phyloP scores from a whole-genome alignment of 768 basidiomycete genomes.

The Hemileccinum impolitum region DNA sequence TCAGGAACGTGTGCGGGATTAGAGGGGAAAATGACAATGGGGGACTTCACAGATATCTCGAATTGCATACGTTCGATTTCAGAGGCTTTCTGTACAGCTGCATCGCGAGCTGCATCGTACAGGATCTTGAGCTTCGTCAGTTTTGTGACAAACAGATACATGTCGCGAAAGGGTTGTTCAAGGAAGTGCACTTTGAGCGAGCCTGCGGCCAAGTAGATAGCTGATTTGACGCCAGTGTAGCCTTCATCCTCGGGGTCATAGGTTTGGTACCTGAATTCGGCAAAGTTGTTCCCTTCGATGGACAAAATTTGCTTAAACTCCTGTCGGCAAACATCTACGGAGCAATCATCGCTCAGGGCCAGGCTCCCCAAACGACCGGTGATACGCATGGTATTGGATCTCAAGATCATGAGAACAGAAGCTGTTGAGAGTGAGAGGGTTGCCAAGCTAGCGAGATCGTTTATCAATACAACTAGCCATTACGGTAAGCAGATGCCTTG shows the following conservation, averaged over 20 bases:
- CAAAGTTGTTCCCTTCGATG: slow-evolving; percentile 92
- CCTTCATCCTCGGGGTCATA: slow-evolving; percentile 69
- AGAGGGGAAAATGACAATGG: slow-evolving; percentile 86
- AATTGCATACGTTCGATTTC: slow-evolving; percentile 94
- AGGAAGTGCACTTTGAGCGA: slow-evolving; percentile 88
- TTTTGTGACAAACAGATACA: slow-evolving; percentile 79
- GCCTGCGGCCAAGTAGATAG: slow-evolving; percentile 77
- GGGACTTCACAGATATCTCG: slow-evolving; percentile 84
- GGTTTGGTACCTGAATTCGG: slow-evolving; percentile 92
- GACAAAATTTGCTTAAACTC: slow-evolving; percentile 85
- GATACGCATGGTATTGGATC: slow-evolving; percentile 69
- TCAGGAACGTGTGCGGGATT: slow-evolving; percentile 61
- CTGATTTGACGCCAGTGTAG: slow-evolving; percentile 80
- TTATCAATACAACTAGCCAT: slow-evolving; percentile 67
- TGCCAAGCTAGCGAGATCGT: slow-evolving; percentile 66
- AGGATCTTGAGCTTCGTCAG: slow-evolving; percentile 89
- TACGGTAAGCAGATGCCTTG: slow-evolving; percentile 9
- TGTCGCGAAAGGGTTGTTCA: slow-evolving; percentile 84
- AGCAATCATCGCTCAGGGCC: slow-evolving; percentile 72
- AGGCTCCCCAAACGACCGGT: slow-evolving; percentile 82
- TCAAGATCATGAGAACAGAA: slow-evolving; percentile 74
- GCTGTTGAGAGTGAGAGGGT: slow-evolving; percentile 90
- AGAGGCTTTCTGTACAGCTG: slow-evolving; percentile 88
- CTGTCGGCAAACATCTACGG: slow-evolving; percentile 45
- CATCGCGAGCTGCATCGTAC: slow-evolving; percentile 92